A percentile compares a stretch with the other conserved stretches of the same genome.
phyloP scores from a whole-genome alignment of 2,329 filamentous ascomycete species.

The Penicillium sp. region DNA sequence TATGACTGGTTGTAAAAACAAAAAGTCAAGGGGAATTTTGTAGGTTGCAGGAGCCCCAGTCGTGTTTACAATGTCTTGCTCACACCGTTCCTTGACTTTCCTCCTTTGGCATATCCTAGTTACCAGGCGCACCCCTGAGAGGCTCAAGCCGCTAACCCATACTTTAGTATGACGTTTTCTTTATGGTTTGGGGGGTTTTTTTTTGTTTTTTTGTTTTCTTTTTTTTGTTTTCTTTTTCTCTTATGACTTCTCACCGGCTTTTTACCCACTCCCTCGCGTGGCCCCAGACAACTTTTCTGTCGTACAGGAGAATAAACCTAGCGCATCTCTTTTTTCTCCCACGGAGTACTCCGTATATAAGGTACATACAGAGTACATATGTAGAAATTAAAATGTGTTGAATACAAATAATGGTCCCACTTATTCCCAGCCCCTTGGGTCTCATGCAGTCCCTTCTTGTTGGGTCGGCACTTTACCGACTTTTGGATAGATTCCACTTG shows the following conservation, averaged over 20 bases:
- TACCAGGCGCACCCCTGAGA: conserved; percentile 7
- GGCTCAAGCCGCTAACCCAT: conserved; percentile 5
- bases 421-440: conserved; percentile 25
- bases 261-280: conserved; percentile 24
- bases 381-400: neutral
- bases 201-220: neutral
- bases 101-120: conserved; percentile 7
- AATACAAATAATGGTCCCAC: conserved; percentile 25
- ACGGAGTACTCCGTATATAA: neutral
- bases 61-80: conserved; percentile 10
- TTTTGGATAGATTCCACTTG: conserved; percentile 18
- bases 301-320: conserved; percentile 18
- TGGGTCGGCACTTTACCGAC: conserved; percentile 30
- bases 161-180: conserved; percentile 9
- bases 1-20: neutral
- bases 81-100: conserved; percentile 12
- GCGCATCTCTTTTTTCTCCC: neutral
- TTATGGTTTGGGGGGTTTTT: neutral
- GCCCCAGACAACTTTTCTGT: conserved; percentile 18
- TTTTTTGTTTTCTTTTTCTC: neutral
- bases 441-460: conserved; percentile 20
- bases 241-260: conserved; percentile 20
- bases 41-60: conserved; percentile 6
- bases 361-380: neutral
- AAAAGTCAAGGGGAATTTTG: neutral